Conservation (phyloP, 106 monocot genomes). For the Platanthera guangdongensis region DNA sequence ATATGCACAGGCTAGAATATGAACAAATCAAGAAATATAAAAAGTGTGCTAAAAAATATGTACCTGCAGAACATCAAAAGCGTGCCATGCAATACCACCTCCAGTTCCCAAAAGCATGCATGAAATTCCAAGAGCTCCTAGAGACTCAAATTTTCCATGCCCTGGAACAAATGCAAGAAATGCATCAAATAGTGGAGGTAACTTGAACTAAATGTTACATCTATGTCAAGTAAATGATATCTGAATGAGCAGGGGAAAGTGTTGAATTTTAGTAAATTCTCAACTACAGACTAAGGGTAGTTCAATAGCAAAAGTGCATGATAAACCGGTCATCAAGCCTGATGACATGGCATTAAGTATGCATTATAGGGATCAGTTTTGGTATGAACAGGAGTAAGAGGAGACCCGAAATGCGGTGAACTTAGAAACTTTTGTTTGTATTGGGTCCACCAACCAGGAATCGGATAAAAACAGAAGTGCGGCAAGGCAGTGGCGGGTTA, state of each 20-base stretch:
- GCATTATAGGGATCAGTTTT: no score
- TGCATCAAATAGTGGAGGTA: not conserved
- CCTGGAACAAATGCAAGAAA: conserved; percentile 32
- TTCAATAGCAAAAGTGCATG: not conserved
- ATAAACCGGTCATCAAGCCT: not conserved
- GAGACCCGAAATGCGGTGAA: no score
- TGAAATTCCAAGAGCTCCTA: conserved; percentile 89
- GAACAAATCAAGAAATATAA: not conserved
- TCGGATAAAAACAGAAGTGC: no score
- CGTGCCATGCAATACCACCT: conserved; percentile 99
- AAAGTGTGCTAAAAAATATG: not conserved
- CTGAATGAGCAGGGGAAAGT: not conserved
- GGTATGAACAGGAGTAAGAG: no score
- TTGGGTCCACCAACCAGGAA: no score
- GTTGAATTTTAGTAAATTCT: not conserved
- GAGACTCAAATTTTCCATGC: conserved; percentile 92
- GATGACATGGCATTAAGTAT: no score
- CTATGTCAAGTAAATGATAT: not conserved
- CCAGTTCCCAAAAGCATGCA: conserved; percentile 82
- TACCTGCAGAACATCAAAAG: conserved; percentile 76
- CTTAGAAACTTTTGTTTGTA: no score
- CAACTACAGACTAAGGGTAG: not conserved
- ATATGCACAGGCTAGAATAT: not conserved
- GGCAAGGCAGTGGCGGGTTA: no score
- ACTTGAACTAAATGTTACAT: not conserved